These are phyloP conservation scores for Aspergillus texensis DNA, from an alignment of 2,329 filamentous ascomycete genomes.

Conservation along the genomic window DNA sequence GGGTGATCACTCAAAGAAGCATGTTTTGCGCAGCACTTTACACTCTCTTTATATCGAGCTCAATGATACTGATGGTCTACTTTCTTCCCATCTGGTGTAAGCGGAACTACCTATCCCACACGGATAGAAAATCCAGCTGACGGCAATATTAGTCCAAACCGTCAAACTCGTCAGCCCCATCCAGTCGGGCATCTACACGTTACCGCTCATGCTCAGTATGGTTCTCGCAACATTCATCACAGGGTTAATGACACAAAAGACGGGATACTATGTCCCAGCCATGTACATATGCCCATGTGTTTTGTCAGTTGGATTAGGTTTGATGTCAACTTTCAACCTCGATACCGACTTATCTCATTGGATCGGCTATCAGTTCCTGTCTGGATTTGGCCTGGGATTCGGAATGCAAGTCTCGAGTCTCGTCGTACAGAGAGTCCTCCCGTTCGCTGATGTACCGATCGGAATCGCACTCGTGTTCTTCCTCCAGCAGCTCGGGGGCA, in stretches of 20 bases:
- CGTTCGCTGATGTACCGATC: background rate
- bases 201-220: background rate
- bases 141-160: background rate
- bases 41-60: background rate
- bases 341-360: background rate
- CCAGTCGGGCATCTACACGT: background rate
- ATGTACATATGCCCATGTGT: background rate
- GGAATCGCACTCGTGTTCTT: constrained; percentile 1
- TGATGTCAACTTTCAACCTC: background rate
- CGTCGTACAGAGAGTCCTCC: background rate
- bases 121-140: background rate
- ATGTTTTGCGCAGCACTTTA: background rate
- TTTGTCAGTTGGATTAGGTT: background rate
- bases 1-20: background rate
- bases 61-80: constrained; percentile 1
- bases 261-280: background rate
- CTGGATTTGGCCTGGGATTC: background rate
- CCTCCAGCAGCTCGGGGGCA: constrained; percentile 1
- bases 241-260: background rate
- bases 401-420: background rate
- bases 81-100: constrained; percentile 5
- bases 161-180: background rate
- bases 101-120: background rate
- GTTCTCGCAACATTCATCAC: background rate
- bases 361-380: constrained; percentile 1